Conservation (phyloP, 768 basidiomycete species). For the Asterophora parasitica region DNA sequence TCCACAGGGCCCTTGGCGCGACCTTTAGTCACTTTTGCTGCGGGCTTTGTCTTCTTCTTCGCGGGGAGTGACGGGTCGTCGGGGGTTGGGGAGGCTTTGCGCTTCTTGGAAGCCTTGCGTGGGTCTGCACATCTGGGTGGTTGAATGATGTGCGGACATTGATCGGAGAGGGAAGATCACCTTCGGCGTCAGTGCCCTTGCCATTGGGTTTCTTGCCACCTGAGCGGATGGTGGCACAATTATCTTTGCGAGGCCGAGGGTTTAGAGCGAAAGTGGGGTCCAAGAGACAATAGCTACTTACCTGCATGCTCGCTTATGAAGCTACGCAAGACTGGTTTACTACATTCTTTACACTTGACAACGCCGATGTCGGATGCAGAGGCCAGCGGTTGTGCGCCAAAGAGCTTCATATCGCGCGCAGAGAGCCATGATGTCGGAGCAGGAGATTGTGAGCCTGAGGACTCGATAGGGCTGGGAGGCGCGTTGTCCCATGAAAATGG, state of each 20-base stretch:
- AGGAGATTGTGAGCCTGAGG: constrained; percentile 53
- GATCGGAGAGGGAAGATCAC: constrained; percentile 4
- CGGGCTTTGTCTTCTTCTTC: constrained; percentile 72
- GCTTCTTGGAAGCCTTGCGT: constrained; percentile 66
- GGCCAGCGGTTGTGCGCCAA: constrained; percentile 70
- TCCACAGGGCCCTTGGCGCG: constrained; percentile 84
- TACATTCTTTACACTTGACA: constrained; percentile 76
- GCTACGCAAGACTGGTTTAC: constrained; percentile 74
- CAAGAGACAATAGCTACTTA: constrained; percentile 24
- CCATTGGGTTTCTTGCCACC: constrained; percentile 54
- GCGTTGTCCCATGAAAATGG: constrained; percentile 62
- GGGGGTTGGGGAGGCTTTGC: constrained; percentile 70
- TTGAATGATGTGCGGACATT: constrained; percentile 9
- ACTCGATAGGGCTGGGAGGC: constrained; percentile 32
- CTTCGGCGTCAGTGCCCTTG: constrained; percentile 48
- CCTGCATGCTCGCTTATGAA: constrained; percentile 73
- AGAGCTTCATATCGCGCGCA: constrained; percentile 84
- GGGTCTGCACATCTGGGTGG: constrained; percentile 15
- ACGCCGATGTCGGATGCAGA: constrained; percentile 56
- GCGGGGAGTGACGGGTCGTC: constrained; percentile 61
- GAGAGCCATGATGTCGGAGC: constrained; percentile 77
- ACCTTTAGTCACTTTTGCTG: constrained; percentile 71
- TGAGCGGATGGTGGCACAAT: constrained; percentile 56
- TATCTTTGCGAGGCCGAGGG: constrained; percentile 34
- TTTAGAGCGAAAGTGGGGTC: constrained; percentile 7